These are phyloP conservation scores for Fragaria iinumae DNA, from an alignment of 306 rosid genomes.

Conservation along the genomic window DNA sequence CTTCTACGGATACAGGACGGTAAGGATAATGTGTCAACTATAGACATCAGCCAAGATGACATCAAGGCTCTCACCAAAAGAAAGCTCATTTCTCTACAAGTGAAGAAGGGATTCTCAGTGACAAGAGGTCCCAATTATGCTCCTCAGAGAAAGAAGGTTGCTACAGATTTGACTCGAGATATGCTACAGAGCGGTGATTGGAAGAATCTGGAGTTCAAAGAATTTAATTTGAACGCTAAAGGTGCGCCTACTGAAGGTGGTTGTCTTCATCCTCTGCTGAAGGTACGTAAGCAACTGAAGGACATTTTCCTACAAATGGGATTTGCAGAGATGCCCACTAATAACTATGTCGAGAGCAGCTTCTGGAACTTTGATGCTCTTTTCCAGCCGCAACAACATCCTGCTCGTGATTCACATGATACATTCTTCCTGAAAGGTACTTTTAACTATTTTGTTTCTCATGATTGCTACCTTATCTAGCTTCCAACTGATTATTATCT, in stretches of 20 bases:
- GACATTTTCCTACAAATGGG: conserved; percentile 86
- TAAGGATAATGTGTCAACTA: conserved; percentile 24
- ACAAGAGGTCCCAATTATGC: conserved; percentile 79
- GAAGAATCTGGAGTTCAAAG: conserved; percentile 82
- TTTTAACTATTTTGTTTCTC: conserved; percentile 9
- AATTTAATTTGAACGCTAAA: conserved; percentile 76
- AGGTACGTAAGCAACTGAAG: conserved; percentile 80
- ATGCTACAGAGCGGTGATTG: conserved; percentile 88
- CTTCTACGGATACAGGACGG: conserved; percentile 68
- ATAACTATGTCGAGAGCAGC: conserved; percentile 97
- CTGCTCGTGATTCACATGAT: conserved; percentile 97
- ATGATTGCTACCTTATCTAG: conserved; percentile 18
- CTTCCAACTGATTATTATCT: conserved; percentile 25
- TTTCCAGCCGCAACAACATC: conserved; percentile 99
- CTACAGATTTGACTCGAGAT: conserved; percentile 78
- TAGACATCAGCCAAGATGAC: conserved; percentile 47
- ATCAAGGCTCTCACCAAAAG: conserved; percentile 73
- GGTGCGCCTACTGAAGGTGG: conserved; percentile 89
- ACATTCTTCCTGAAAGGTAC: conserved; percentile 77
- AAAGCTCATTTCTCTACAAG: conserved; percentile 69
- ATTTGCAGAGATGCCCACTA: conserved; percentile 99
- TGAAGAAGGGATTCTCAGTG: conserved; percentile 70
- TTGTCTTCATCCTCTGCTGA: conserved; percentile 85
- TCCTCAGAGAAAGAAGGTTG: conserved; percentile 69
- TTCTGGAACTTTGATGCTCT: conserved; percentile 93